Evolutionary conservation across 176 grass and related monocot species (phyloP), one percentile per base, ranked within the genome.

Genomic region (Hsuehochloa calcarea): DNA sequence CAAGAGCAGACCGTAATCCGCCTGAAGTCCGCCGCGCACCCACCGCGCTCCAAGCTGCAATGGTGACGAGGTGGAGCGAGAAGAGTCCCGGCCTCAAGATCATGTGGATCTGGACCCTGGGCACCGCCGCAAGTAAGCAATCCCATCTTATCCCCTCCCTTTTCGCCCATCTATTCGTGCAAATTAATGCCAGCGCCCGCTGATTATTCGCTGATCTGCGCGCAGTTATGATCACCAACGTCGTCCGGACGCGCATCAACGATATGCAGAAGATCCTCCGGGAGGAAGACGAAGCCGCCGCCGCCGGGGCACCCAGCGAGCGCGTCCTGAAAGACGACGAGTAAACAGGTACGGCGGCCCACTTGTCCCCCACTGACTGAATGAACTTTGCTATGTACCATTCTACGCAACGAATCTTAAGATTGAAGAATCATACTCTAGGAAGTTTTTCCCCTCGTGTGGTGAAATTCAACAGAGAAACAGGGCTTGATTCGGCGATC

Each of bases 61-160:
- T 97, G 95, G 95, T 93, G 82, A 89, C 88, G 39, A 86, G 93
- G 60, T 98, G 96, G 96, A 85, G 80, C 87, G 91, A 98, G 83
- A 98, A 98, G 96, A 89, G 89, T 63, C 87, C 96, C 3, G 96
- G 91, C 4, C 87, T 98, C 75, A 98, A 98, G 84, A 95, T 98
- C 87, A 87, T 98, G 52, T 98, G 96, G 96, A 66, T 93, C 80
- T 98, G 93, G 96, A 95, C 93, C 16, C 81, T 98, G 6, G 93
- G 89, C 52, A 95, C 96, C 12, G 93, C 93, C 41, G 89, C 80
- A 34, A 91, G 96, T 98, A 88, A 58, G 8, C 39, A 8, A 56
- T 1, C 27, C n/a, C 15, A 1, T 70, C 61, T 35, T 31, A 8
- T n/a, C 41, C 23, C 50, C 50, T 7, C 4, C 1, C 1, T 45